These are phyloP conservation scores for Paramecium sexaurelia DNA, from an alignment of 73 alveolate genomes.

Conservation along the genomic window DNA sequence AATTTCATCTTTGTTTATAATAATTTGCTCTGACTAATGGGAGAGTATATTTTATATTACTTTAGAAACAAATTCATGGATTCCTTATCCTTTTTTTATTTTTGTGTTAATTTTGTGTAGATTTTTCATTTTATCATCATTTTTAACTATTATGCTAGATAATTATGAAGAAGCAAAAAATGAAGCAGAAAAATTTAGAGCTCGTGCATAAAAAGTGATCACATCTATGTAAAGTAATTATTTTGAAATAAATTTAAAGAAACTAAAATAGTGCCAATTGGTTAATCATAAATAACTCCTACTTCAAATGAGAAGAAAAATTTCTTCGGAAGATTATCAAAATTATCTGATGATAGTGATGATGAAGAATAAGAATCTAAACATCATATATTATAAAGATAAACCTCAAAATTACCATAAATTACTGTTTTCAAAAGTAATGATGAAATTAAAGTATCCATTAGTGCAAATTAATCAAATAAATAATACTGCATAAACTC, in stretches of 20 bases:
- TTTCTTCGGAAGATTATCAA: background rate
- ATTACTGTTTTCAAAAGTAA: background rate
- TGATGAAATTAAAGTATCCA: background rate
- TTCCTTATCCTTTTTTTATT: constrained; percentile 24
- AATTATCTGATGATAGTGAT: background rate
- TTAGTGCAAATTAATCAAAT: background rate
- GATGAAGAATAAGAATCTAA: background rate
- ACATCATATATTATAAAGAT: background rate
- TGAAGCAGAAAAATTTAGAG: background rate
- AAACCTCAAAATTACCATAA: background rate
- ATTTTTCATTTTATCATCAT: background rate
- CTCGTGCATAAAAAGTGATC: background rate
- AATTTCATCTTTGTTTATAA: background rate
- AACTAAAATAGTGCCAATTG: background rate
- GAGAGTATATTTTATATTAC: background rate
- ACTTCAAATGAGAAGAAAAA: background rate
- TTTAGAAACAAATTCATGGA: background rate
- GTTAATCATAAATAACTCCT: background rate
- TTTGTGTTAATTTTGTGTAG: background rate
- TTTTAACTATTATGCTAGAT: background rate
- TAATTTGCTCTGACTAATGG: constrained; percentile 20
- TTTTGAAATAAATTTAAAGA: background rate
- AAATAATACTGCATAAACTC: background rate
- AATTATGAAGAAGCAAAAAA: constrained; percentile 27
- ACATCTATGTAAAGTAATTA: background rate